Evolutionary conservation across 148 eudicot genomes (phyloP), one percentile per base, ranked within the genome.

Genomic region (Fallopia convolvulus): DNA sequence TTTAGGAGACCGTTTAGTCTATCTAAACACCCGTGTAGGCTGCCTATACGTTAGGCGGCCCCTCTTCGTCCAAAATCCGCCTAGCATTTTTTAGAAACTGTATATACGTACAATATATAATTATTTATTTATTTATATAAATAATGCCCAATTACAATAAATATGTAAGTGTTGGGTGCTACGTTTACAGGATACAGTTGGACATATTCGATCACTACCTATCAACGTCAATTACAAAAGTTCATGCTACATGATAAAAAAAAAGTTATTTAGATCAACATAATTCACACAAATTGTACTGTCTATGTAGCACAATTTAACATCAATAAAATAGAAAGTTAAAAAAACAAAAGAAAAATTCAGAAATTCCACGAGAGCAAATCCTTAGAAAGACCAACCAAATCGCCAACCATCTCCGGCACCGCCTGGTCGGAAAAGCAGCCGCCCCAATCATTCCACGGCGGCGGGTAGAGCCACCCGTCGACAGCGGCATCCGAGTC

Each of bases 381-480:
- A 68, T 36, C 44, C 36, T 26, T 32, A 23, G 14, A 61, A 21
- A 26, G 33, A 26, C 68, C 68, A 65, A 58, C 74, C 74, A 44
- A 8, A 52, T 40, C 32, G 36, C 68, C 68, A 65, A 58, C 74
- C 74, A 44, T 20, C 75, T 40, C 32, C 53, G 61, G 76, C 76
- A 52, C 33, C 3, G 56, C 53, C 76, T 30, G 55, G 30, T 49
- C 56, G 76, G 76, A 49, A 26, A 74, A 74, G 75, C 20, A 46
- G 5, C 33, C 75, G 14, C 52, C 86, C 8, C 79, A 87, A 33
- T 70, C 75, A 60, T 76, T 76, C n/a, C 66, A 53, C 75, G 63
- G 60, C 90, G 83, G 80, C 23, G 87, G 85, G 74, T 84, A 84
- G 6, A 74, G 20, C 94, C 94, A 89, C 72, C 86, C 88, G 21